Evolutionary conservation across 192 early-diverging fungal genomes (phyloP).

Genomic region (Podila horticola): DNA sequence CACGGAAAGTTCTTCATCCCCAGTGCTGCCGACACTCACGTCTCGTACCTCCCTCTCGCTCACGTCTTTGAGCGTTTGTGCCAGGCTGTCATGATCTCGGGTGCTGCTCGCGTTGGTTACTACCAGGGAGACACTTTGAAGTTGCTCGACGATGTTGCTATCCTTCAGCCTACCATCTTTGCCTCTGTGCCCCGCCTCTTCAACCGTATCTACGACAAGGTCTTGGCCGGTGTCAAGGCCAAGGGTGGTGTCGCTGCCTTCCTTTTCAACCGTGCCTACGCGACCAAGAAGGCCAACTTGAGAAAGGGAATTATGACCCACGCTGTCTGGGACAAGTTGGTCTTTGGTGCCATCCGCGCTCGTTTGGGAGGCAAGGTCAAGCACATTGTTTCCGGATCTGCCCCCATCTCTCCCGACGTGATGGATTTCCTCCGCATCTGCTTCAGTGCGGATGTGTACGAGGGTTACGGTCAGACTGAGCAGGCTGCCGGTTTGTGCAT

Average conservation of each 20-base stretch:
- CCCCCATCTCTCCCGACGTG: slow-evolving; percentile 85
- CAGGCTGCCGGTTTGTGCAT: slow-evolving; percentile 63
- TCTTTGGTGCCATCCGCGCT: slow-evolving; percentile 69
- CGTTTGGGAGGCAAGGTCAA: slow-evolving; percentile 82
- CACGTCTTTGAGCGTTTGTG: slow-evolving; percentile 85
- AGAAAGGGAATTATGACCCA: slow-evolving; percentile 63
- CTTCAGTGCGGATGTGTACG: slow-evolving; percentile 78
- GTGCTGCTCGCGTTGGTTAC: slow-evolving; percentile 75
- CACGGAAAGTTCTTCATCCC: slow-evolving; percentile 19
- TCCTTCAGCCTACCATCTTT: slow-evolving; percentile 88
- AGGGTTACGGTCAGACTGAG: slow-evolving; percentile 94
- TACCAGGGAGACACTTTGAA: slow-evolving; percentile 37
- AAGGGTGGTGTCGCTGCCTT: slow-evolving; percentile 69
- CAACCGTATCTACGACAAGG: slow-evolving; percentile 89
- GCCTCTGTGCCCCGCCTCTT: slow-evolving; percentile 89
- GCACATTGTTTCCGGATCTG: slow-evolving; percentile 85
- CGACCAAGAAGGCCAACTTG: slow-evolving; percentile 59
- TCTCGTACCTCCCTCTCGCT: slow-evolving; percentile 93
- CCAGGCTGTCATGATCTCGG: slow-evolving; percentile 61
- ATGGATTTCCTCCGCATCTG: slow-evolving; percentile 87
- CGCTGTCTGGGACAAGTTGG: slow-evolving; percentile 79
- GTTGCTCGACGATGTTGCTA: slow-evolving; percentile 70
- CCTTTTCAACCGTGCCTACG: slow-evolving; percentile 68
- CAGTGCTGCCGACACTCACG: slow-evolving; percentile 56
- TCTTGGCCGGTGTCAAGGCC: slow-evolving; percentile 68